Evolutionary conservation across 2,329 filamentous ascomycete genomes (phyloP).

Genomic region (Trichoderma citrinoviride): DNA sequence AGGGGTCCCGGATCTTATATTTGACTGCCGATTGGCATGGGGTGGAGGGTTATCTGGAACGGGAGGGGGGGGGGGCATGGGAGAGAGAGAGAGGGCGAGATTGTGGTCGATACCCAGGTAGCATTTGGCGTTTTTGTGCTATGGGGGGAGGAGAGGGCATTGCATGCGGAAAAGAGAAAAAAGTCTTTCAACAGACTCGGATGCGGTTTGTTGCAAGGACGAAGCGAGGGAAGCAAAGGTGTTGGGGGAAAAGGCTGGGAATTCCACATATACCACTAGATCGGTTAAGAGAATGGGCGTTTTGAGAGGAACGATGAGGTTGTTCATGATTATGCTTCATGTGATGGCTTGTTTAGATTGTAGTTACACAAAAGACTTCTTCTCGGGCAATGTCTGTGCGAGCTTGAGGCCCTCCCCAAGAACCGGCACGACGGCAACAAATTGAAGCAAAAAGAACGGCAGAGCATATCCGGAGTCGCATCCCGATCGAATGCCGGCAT

Average conservation of each 20-base stretch:
- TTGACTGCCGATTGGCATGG: neutral
- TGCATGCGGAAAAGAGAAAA: neutral
- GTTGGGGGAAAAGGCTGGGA: constrained; percentile 3
- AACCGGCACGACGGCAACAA: neutral
- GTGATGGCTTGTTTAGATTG: neutral
- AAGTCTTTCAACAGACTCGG: constrained; percentile 26
- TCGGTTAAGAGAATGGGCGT: neutral
- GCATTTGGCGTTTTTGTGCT: constrained; percentile 18
- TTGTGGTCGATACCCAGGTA: neutral
- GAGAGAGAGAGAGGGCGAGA: neutral
- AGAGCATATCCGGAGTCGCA: neutral
- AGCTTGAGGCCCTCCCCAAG: neutral
- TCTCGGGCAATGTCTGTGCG: neutral
- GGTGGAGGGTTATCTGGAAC: neutral
- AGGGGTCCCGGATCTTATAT: neutral
- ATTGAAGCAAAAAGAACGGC: too few relatives aligned
- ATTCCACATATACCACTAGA: constrained; percentile 22
- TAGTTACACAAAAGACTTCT: too few relatives aligned
- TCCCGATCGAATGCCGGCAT: constrained; percentile 16
- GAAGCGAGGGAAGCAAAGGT: neutral
- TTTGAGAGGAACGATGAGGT: neutral
- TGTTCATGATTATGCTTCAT: neutral
- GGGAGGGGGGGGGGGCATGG: too few relatives aligned
- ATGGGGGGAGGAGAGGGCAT: neutral
- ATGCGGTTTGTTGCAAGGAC: constrained; percentile 6